These are phyloP conservation scores for Cryptococcus deneoformans DNA, from an alignment of 1,284 basidiomycete species.

Conservation along the genomic window DNA sequence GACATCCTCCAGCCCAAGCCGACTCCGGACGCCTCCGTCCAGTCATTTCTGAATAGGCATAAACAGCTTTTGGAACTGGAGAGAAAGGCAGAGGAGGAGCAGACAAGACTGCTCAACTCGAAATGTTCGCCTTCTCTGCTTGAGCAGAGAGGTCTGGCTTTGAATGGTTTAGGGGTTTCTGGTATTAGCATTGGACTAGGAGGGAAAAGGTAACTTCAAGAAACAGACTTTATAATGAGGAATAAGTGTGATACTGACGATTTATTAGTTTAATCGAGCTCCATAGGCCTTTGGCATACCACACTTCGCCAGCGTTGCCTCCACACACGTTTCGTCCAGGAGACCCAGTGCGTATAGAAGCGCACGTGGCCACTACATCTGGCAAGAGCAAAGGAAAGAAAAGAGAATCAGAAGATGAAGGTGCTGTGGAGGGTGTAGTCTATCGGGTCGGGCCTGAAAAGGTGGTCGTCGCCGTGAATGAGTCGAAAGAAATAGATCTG, in stretches of 20 bases:
- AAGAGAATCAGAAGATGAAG: constrained; percentile 32
- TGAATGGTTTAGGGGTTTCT: constrained; percentile 68
- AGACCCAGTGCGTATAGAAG: constrained; percentile 79
- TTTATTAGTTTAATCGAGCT: constrained; percentile 71
- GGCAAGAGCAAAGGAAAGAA: constrained; percentile 52
- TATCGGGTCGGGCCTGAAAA: constrained; percentile 66
- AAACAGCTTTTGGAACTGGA: constrained; percentile 66
- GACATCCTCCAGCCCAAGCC: constrained; percentile 17
- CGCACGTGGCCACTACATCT: constrained; percentile 52
- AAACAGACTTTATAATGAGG: neutral
- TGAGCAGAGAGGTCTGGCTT: constrained; percentile 79
- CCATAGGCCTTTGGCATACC: constrained; percentile 76
- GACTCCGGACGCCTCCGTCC: constrained; percentile 45
- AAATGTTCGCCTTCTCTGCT: constrained; percentile 80
- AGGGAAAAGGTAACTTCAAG: constrained; percentile 71
- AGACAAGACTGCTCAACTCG: constrained; percentile 73
- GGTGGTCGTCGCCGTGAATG: constrained; percentile 71
- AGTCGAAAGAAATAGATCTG: constrained; percentile 66
- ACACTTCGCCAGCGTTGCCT: constrained; percentile 67
- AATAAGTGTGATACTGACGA: neutral
- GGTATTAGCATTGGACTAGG: constrained; percentile 76
- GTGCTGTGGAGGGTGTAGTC: constrained; percentile 67
- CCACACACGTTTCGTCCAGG: constrained; percentile 80
- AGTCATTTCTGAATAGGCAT: constrained; percentile 69
- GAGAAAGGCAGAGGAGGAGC: constrained; percentile 76